phyloP scores from a whole-genome alignment of 139 green algal species.

The Trebouxia sp. region DNA sequence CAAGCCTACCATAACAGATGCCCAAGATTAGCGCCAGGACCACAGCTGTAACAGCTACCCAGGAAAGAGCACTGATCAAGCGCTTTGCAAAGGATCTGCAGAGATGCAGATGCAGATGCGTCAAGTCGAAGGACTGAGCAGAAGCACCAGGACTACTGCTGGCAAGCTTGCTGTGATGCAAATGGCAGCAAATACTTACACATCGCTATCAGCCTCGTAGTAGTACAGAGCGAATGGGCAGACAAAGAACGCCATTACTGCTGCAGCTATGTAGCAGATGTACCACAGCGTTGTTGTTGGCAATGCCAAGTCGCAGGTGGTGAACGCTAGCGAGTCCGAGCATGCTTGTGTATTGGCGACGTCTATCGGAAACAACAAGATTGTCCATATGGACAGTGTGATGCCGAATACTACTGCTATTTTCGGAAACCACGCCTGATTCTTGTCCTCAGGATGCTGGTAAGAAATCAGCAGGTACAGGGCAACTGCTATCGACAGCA shows the following conservation, averaged over 20 bases:
- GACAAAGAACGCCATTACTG: conserved; percentile 80
- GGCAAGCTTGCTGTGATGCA: too few species aligned
- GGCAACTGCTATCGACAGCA: conserved; percentile 68
- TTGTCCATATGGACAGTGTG: conserved; percentile 80
- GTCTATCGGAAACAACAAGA: conserved; percentile 94
- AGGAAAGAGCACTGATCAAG: conserved; percentile 62
- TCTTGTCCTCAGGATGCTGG: conserved; percentile 94
- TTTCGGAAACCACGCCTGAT: conserved; percentile 96
- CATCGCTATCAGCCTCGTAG: conserved; percentile 94
- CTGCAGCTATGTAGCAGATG: conserved; percentile 80
- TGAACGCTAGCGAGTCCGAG: conserved; percentile 57
- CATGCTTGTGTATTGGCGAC: conserved; percentile 90
- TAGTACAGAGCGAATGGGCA: conserved; percentile 97
- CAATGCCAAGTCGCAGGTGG: conserved; percentile 80
- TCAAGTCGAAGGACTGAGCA: background rate
- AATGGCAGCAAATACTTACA: conserved; percentile 63
- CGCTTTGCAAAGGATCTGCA: conserved; percentile 65
- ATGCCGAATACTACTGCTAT: conserved; percentile 88
- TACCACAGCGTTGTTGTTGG: conserved; percentile 92
- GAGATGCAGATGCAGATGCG: background rate
- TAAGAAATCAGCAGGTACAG: conserved; percentile 93
- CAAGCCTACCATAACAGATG: conserved; percentile 69
- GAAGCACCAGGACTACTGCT: too few species aligned
- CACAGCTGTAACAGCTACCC: conserved; percentile 49
- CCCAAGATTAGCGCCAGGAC: conserved; percentile 68